Percentiles rank a stretch among this genome's conserved stretches.
Conservation (phyloP, 306 rosid genomes). For the Begonia loranthoides region DNA sequence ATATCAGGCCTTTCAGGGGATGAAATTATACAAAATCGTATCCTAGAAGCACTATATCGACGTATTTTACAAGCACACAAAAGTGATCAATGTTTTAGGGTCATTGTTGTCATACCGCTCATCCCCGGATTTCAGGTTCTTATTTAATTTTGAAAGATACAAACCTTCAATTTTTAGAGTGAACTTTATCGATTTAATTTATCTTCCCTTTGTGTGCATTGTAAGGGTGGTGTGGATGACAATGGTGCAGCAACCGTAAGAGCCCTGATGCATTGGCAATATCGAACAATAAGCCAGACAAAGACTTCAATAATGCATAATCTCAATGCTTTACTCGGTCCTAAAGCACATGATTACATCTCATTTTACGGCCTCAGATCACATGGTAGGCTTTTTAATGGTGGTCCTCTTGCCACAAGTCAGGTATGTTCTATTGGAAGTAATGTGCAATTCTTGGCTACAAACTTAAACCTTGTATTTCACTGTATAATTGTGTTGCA, state of each 20-base stretch:
- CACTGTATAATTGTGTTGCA: conserved; percentile 6
- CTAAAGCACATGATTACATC: conserved; percentile 31
- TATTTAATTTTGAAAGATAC: background rate
- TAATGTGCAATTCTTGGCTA: background rate
- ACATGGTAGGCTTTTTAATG: conserved; percentile 31
- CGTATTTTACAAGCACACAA: conserved; percentile 26
- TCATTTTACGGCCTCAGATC: conserved; percentile 36
- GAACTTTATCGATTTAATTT: background rate
- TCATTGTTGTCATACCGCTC: conserved; percentile 34
- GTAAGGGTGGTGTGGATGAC: conserved; percentile 37
- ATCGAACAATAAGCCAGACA: conserved; percentile 32
- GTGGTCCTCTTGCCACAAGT: conserved; percentile 34
- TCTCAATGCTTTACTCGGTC: conserved; percentile 21
- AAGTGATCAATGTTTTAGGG: conserved; percentile 27
- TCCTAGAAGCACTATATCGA: conserved; percentile 25
- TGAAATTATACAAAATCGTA: conserved; percentile 28
- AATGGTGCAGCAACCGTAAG: conserved; percentile 41
- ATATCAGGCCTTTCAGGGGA: conserved; percentile 37
- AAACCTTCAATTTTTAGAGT: background rate
- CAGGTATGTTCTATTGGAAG: conserved; percentile 18
- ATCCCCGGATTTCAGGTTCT: conserved; percentile 39
- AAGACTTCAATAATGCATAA: conserved; percentile 29
- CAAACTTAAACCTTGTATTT: background rate
- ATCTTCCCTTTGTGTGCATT: background rate
- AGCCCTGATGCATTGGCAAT: conserved; percentile 47